Conservation (phyloP, 306 rosid species). For the Trifolium repens region DNA sequence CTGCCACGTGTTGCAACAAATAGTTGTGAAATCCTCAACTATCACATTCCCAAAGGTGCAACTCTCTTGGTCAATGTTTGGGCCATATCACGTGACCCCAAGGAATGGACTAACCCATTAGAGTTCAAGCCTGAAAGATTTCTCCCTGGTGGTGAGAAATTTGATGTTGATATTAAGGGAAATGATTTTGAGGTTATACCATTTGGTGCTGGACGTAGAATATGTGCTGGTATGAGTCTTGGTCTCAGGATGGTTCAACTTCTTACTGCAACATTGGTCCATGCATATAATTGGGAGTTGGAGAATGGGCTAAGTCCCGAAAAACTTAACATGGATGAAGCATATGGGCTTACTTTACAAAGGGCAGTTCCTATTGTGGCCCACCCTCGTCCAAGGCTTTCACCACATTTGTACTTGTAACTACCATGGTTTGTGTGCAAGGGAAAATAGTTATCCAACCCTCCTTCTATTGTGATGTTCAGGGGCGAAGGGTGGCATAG, state of each 20-base stretch:
- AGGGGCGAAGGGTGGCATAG: too few species aligned
- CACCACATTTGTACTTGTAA: slow-evolving; percentile 37
- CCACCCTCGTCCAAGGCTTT: slow-evolving; percentile 63
- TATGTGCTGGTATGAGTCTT: slow-evolving; percentile 72
- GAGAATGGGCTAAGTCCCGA: slow-evolving; percentile 48
- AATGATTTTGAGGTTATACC: slow-evolving; percentile 80
- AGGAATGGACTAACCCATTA: slow-evolving; percentile 59
- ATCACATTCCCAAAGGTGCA: slow-evolving; percentile 74
- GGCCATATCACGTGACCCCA: slow-evolving; percentile 81
- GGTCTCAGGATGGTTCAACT: slow-evolving; percentile 71
- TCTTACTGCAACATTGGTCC: slow-evolving; percentile 54
- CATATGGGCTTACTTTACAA: slow-evolving; percentile 73
- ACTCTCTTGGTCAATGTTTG: slow-evolving; percentile 78
- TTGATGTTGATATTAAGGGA: slow-evolving; percentile 63
- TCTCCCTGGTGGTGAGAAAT: slow-evolving; percentile 63
- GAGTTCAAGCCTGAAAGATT: slow-evolving; percentile 78
- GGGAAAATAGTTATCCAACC: background rate
- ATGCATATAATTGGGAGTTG: slow-evolving; percentile 66
- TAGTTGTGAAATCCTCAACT: slow-evolving; percentile 59
- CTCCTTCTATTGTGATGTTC: background rate
- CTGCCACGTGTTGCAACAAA: slow-evolving; percentile 64
- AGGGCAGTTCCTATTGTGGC: slow-evolving; percentile 56
- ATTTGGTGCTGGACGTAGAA: slow-evolving; percentile 82
- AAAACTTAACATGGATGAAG: slow-evolving; percentile 78
- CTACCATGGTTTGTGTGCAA: background rate